Conservation (phyloP, 805 yeast species). For the Barnettozyma californica region DNA sequence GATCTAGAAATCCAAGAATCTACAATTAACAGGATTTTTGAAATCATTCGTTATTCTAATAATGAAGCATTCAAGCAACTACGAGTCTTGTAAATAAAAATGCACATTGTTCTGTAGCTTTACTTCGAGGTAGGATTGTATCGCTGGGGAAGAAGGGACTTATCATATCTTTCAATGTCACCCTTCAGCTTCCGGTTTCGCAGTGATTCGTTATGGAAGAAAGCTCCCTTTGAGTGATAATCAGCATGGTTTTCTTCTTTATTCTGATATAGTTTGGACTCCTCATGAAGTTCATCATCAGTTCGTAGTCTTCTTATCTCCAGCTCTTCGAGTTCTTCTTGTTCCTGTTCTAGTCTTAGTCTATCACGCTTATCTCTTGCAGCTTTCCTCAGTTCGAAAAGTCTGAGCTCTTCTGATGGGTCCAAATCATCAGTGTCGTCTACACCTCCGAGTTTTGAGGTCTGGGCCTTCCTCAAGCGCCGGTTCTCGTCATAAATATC, state of each 20-base stretch:
- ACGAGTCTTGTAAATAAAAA: conserved; percentile 13
- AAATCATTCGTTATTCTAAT: conserved; percentile 15
- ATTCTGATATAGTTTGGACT: conserved; percentile 14
- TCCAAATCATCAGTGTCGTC: conserved; percentile 62
- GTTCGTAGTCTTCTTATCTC: conserved; percentile 21
- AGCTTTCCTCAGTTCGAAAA: conserved; percentile 50
- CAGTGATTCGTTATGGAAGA: conserved; percentile 16
- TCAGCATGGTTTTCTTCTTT: neutral
- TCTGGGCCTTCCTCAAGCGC: conserved; percentile 18
- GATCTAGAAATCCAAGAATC: conserved; percentile 9
- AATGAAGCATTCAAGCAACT: conserved; percentile 20
- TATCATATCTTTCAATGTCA: conserved; percentile 15
- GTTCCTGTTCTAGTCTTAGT: conserved; percentile 17
- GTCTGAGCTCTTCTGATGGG: conserved; percentile 50
- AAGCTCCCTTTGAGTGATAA: conserved; percentile 14
- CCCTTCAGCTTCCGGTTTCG: conserved; percentile 6
- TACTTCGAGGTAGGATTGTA: neutral
- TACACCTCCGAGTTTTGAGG: conserved; percentile 26
- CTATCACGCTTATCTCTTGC: conserved; percentile 33
- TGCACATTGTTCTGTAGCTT: neutral
- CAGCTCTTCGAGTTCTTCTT: conserved; percentile 22
- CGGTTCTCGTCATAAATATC: conserved; percentile 20
- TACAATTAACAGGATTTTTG: conserved; percentile 12
- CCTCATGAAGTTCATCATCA: conserved; percentile 20
- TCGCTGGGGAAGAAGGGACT: conserved; percentile 12